These are phyloP conservation scores for Penicillium sp. DNA, from an alignment of 2,329 filamentous ascomycete species.

Conservation along the genomic window DNA sequence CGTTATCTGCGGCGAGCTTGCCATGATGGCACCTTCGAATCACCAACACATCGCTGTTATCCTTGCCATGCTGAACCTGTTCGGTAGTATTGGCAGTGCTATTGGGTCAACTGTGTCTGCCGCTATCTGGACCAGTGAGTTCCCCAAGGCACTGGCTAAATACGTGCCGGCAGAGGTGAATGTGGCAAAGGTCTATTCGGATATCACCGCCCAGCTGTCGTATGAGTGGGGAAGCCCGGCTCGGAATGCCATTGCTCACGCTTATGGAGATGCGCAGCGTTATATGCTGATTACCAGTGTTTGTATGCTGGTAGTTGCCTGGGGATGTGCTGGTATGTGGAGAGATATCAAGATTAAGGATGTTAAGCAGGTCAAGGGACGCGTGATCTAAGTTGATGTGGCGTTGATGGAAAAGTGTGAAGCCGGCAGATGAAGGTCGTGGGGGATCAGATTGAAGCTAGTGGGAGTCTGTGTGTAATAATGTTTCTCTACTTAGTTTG, in stretches of 20 bases:
- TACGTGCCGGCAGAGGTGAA: neutral
- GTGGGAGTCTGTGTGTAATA: neutral
- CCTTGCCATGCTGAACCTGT: slow-evolving; percentile 13
- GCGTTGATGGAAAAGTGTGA: no score
- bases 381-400: neutral
- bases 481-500: neutral
- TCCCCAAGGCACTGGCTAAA: slow-evolving; percentile 8
- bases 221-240: slow-evolving; percentile 35
- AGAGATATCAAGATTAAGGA: slow-evolving; percentile 5
- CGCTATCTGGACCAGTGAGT: slow-evolving; percentile 19
- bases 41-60: slow-evolving; percentile 17
- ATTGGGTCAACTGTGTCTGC: slow-evolving; percentile 18
- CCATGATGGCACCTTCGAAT: slow-evolving; percentile 15
- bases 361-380: slow-evolving; percentile 5
- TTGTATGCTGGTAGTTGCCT: slow-evolving; percentile 44
- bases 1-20: slow-evolving; percentile 14
- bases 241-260: slow-evolving; percentile 42
- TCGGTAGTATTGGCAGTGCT: slow-evolving; percentile 12
- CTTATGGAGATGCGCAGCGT: slow-evolving; percentile 46
- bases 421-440: neutral
- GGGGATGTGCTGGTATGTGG: slow-evolving; percentile 8
- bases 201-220: slow-evolving; percentile 2
- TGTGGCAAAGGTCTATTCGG: neutral
- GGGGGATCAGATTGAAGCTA: neutral
- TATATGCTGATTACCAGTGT: slow-evolving; percentile 50